Percentiles rank a stretch among this genome's conserved stretches.
phyloP scores from a whole-genome alignment of 2,329 filamentous ascomycete genomes.

The Orbilia brochopaga region DNA sequence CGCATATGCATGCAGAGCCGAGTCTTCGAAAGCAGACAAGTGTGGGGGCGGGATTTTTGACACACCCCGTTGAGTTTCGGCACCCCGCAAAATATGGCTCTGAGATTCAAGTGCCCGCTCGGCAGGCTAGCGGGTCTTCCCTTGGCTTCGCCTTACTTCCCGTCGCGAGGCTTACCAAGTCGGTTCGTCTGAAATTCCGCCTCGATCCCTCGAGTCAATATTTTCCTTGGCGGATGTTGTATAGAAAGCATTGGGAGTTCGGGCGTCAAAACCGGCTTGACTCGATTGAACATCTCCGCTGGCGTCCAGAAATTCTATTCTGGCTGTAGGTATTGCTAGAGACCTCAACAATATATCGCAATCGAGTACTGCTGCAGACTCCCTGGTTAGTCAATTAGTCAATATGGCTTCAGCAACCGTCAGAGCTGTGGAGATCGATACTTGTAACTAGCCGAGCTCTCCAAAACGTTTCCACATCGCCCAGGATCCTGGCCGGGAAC shows the following conservation, averaged over 20 bases:
- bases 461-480: conserved; percentile 18
- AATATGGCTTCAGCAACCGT: too few species aligned
- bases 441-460: conserved; percentile 22
- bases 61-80: conserved; percentile 2
- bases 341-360: too few species aligned
- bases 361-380: too few species aligned
- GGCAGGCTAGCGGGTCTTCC: conserved; percentile 6
- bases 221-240: too few species aligned
- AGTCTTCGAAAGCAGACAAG: background rate
- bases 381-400: too few species aligned
- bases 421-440: too few species aligned
- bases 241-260: background rate
- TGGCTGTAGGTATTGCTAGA: too few species aligned
- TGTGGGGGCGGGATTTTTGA: conserved; percentile 20
- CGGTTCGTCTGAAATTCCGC: background rate
- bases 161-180: background rate
- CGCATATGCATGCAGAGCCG: background rate
- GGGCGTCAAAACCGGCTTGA: too few species aligned
- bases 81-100: background rate
- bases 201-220: background rate
- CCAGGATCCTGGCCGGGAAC: conserved; percentile 18
- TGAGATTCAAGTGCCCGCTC: background rate
- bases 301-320: too few species aligned
- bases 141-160: conserved; percentile 5
- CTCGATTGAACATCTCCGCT: too few species aligned